Evolutionary conservation across 192 early-diverging fungal species (phyloP).

Genomic region (Cetraspora pellucida): DNA sequence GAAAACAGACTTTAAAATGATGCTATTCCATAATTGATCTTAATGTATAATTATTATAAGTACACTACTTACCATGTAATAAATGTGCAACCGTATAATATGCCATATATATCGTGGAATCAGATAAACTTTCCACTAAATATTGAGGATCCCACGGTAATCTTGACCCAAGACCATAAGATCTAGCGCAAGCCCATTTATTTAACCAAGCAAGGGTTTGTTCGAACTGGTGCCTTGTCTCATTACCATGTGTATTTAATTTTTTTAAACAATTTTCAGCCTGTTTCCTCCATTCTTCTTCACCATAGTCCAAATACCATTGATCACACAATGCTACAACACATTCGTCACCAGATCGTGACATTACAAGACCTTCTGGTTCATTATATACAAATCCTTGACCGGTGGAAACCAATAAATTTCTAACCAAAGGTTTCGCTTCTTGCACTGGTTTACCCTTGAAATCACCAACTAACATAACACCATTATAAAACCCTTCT

Average conservation of each 20-base stretch:
- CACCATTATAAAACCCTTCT: constrained; percentile 96
- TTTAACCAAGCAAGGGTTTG: constrained; percentile 90
- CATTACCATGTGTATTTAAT: constrained; percentile 80
- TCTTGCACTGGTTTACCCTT: constrained; percentile 86
- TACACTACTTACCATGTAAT: constrained; percentile 63
- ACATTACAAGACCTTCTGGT: constrained; percentile 92
- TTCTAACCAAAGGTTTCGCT: constrained; percentile 83
- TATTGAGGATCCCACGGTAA: constrained; percentile 93
- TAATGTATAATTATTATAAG: too few relatives aligned
- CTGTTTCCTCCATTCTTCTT: constrained; percentile 76
- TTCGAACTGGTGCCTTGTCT: constrained; percentile 86
- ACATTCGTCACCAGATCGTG: constrained; percentile 95
- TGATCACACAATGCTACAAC: constrained; percentile 94
- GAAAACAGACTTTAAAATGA: not conserved
- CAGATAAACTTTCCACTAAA: constrained; percentile 94
- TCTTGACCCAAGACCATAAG: constrained; percentile 88
- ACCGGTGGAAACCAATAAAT: constrained; percentile 68
- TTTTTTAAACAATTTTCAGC: constrained; percentile 75
- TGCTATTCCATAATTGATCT: too few relatives aligned
- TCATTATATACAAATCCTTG: constrained; percentile 91
- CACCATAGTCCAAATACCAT: constrained; percentile 99
- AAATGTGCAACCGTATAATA: constrained; percentile 98
- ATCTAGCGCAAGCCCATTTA: constrained; percentile 96
- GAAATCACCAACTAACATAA: constrained; percentile 82
- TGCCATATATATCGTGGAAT: constrained; percentile 99